Conservation (phyloP, 148 eudicot species). For the Rheum nobile region DNA sequence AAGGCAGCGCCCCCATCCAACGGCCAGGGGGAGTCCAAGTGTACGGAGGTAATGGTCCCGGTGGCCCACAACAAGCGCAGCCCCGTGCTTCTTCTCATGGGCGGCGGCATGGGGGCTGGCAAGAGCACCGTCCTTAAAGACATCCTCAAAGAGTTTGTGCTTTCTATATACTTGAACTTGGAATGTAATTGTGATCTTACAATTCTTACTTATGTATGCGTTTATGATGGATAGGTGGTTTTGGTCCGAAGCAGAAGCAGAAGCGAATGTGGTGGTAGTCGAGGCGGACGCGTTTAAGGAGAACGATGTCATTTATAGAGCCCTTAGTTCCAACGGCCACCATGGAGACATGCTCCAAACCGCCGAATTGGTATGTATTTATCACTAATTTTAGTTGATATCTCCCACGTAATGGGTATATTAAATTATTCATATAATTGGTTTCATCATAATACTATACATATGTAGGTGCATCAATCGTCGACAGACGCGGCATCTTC, state of each 20-base stretch:
- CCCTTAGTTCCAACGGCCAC: conserved; percentile 67
- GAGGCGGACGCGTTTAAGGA: conserved; percentile 97
- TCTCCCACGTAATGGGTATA: too few species aligned
- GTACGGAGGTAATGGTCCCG: conserved; percentile 79
- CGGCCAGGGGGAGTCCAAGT: conserved; percentile 14
- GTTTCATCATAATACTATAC: too few species aligned
- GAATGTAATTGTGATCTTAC: background rate
- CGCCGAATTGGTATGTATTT: conserved; percentile 56
- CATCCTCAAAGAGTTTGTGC: conserved; percentile 57
- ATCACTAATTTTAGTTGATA: background rate
- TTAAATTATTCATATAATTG: too few species aligned
- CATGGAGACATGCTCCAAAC: conserved; percentile 88
- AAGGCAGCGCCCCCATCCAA: conserved; percentile 9
- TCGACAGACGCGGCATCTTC: conserved; percentile 90
- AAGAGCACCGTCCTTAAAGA: conserved; percentile 95
- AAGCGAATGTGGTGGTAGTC: conserved; percentile 64
- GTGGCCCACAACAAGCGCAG: conserved; percentile 62
- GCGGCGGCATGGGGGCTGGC: conserved; percentile 98
- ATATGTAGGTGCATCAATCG: conserved; percentile 60
- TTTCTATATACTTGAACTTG: background rate
- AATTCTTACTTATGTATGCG: background rate
- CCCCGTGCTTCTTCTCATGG: conserved; percentile 87
- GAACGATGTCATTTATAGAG: conserved; percentile 71
- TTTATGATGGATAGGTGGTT: conserved; percentile 40
- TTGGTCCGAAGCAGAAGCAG: conserved; percentile 66